Evolutionary conservation across 352 stramenopile genomes (phyloP).

Genomic region (Phytophthora agathidicida): DNA sequence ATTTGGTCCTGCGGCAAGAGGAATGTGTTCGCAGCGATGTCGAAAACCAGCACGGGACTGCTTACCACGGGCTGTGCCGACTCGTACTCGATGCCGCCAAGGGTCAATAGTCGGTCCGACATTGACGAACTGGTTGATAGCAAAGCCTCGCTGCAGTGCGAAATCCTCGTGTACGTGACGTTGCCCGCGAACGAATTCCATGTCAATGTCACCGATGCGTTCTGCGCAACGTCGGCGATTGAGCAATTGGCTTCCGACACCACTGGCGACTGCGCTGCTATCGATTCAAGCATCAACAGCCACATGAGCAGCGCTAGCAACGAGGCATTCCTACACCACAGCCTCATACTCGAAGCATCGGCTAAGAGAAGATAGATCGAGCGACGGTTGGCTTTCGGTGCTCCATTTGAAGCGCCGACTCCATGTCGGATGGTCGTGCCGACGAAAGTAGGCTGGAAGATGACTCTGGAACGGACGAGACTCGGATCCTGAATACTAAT

Average conservation of each 20-base stretch:
- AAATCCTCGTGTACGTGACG: constrained; percentile 57
- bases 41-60: constrained; percentile 63
- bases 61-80: constrained; percentile 66
- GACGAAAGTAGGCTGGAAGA: not conserved
- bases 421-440: constrained; percentile 17
- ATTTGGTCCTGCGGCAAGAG: constrained; percentile 52
- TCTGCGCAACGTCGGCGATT: constrained; percentile 37
- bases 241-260: constrained; percentile 40
- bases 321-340: not conserved
- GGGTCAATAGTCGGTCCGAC: constrained; percentile 46
- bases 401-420: constrained; percentile 6
- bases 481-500: too few species aligned
- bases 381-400: constrained; percentile 22
- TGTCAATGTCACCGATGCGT: constrained; percentile 40
- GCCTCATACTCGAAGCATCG: not conserved
- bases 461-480: not conserved
- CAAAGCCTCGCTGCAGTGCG: constrained; percentile 48
- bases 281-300: not conserved
- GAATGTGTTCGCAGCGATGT: constrained; percentile 48
- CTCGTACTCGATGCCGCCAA: constrained; percentile 75
- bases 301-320: constrained; percentile 3
- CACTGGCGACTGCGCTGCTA: constrained; percentile 16
- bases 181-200: constrained; percentile 40
- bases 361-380: constrained; percentile 23
- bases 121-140: not conserved